These are phyloP conservation scores for Cryptosporidium xiaoi DNA, from an alignment of 169 alveolate genomes.

Conservation along the genomic window DNA sequence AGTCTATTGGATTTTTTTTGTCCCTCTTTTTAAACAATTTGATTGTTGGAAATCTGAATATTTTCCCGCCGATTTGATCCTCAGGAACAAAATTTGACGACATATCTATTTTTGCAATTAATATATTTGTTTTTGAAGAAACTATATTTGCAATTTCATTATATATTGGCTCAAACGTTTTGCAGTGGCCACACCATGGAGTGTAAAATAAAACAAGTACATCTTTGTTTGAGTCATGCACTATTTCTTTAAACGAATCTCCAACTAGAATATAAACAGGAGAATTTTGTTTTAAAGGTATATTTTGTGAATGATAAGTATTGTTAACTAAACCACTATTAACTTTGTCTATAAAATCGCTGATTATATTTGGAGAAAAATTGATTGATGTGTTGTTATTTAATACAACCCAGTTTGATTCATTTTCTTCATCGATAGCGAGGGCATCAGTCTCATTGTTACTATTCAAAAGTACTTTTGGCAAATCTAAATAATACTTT, in stretches of 20 bases:
- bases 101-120: conserved; percentile 87
- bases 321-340: conserved; percentile 19
- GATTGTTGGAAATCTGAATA: conserved; percentile 74
- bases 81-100: conserved; percentile 82
- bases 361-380: conserved; percentile 47
- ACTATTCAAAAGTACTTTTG: conserved; percentile 6
- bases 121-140: conserved; percentile 77
- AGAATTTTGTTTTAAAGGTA: conserved; percentile 63
- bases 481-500: conserved; percentile 36
- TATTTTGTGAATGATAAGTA: conserved; percentile 34
- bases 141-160: conserved; percentile 86
- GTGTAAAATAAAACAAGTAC: conserved; percentile 89
- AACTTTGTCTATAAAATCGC: conserved; percentile 62
- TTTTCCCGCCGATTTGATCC: conserved; percentile 35
- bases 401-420: conserved; percentile 42
- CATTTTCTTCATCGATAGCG: conserved; percentile 24
- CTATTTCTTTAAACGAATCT: conserved; percentile 83
- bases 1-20: conserved; percentile 44
- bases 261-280: conserved; percentile 83
- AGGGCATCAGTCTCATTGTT: conserved; percentile 1
- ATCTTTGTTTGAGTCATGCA: conserved; percentile 81
- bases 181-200: conserved; percentile 93
- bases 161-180: conserved; percentile 86
- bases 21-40: conserved; percentile 72
- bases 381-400: conserved; percentile 50